Base-by-base conservation (phyloP, 2,329 filamentous ascomycete genomes). In the Nemania diffusa region DNA sequence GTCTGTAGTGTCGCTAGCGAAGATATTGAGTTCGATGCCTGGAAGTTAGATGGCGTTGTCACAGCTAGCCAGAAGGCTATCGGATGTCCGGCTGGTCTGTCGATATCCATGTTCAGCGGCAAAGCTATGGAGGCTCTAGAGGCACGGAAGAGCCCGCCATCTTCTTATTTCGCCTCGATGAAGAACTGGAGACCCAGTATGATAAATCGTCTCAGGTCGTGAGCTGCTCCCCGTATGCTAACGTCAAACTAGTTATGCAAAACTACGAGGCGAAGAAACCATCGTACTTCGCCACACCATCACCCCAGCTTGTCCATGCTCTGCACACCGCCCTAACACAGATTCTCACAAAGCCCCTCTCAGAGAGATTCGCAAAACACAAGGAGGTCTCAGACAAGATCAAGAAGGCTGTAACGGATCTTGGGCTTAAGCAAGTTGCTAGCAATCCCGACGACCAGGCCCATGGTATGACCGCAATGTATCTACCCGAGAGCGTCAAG, bases 221-320 rank as follows among this genome's bases (percentile, higher is more conserved):
- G 17, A n/a, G 8, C 4, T 53, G n/a, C 20, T 17, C 46, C 26
- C 9, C 5, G 24, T 13, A 65, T 60, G 50, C 72, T 77, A 29
- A 76, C 64, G 40, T 32, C 3, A 22, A 9, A n/a, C 40, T 46
- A 92, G 91, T 99, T 81, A 98, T 99, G 95, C 90, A 96, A 83
- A 98, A 97, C 83, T 99, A 99, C 81, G 96, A 99, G 84, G 93
- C 93, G 71, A 93, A 94, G 85, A 99, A 98, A 84, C 89, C 96
- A 42, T 97, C 94, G 1, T 99, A 99, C 85, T 99, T 99, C 78
- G 96, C 96, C 42, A 99, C 96, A 1, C 96, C 96, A 0, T 94
- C 94, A 4, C 96, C 96, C 15, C 96, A 99, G 82, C 88, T 99
- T 57, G 86, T 99, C 73, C 95, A 92, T 81, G 96, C 96, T 55